Conservation (phyloP, 164 flowering plant genomes). For the Paratinospora sagittata region DNA sequence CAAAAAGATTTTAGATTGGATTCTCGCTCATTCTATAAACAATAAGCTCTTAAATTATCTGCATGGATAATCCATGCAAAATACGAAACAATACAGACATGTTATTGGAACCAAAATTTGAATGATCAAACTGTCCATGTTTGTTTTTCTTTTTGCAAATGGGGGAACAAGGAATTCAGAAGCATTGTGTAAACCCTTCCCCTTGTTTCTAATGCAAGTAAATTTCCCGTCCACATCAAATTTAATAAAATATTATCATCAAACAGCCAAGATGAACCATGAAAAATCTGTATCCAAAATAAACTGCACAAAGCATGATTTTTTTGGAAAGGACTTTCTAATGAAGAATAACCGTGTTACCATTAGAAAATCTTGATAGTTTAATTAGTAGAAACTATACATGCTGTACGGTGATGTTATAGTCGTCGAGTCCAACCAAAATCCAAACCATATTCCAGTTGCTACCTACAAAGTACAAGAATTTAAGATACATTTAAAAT, state of each 20-base stretch:
- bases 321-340: conserved; percentile 13
- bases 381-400: conserved; percentile 73
- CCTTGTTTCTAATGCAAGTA: background rate
- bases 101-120: background rate
- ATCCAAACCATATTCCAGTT: conserved; percentile 59
- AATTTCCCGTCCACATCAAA: background rate
- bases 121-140: background rate
- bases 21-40: background rate
- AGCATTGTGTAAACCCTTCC: background rate
- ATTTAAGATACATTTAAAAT: background rate
- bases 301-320: background rate
- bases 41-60: background rate
- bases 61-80: background rate
- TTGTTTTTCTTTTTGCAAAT: background rate
- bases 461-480: conserved; percentile 50
- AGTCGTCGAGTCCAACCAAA: conserved; percentile 54
- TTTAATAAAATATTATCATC: too few species aligned
- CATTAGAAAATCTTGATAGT: conserved; percentile 58
- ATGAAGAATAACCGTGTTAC: conserved; percentile 54
- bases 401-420: conserved; percentile 89
- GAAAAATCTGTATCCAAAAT: background rate
- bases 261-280: background rate
- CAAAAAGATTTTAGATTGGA: background rate
- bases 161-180: background rate
- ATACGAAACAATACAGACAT: background rate